Evolutionary conservation across 371 early-diverging fungal genomes (phyloP).

Genomic region (Mucor mucedo): DNA sequence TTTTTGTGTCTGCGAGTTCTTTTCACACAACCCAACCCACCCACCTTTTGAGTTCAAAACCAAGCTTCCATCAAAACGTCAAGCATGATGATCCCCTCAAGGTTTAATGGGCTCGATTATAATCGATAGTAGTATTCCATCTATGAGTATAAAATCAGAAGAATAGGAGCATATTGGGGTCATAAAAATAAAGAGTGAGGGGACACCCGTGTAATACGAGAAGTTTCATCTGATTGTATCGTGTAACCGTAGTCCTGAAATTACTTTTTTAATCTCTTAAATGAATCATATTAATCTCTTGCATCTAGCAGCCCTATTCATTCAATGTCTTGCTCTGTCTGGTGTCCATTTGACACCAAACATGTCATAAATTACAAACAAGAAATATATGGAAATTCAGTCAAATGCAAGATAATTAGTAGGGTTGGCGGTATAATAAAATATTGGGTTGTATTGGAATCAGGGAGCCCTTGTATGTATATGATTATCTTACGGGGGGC

Average conservation of each 20-base stretch:
- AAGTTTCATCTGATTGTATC: neutral
- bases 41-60: neutral
- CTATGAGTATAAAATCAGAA: neutral
- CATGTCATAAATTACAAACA: too few species aligned
- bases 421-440: neutral
- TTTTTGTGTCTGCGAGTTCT: neutral
- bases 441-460: neutral
- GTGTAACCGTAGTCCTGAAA: neutral
- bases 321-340: too few species aligned
- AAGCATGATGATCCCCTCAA: conserved; percentile 2
- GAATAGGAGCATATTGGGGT: neutral
- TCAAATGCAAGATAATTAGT: neutral
- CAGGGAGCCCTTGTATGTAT: neutral
- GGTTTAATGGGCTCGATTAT: neutral
- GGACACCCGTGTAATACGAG: neutral
- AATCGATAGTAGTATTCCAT: neutral
- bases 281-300: too few species aligned
- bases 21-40: neutral
- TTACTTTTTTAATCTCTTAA: too few species aligned
- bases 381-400: too few species aligned
- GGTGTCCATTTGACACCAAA: too few species aligned
- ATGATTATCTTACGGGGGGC: too few species aligned
- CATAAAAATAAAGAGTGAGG: neutral
- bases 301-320: too few species aligned
- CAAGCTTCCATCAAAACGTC: conserved; percentile 20